Percentiles rank a stretch among this genome's conserved stretches.
Evolutionary conservation across 345 rosid genomes (phyloP).

Genomic region (Erucastrum elatum): DNA sequence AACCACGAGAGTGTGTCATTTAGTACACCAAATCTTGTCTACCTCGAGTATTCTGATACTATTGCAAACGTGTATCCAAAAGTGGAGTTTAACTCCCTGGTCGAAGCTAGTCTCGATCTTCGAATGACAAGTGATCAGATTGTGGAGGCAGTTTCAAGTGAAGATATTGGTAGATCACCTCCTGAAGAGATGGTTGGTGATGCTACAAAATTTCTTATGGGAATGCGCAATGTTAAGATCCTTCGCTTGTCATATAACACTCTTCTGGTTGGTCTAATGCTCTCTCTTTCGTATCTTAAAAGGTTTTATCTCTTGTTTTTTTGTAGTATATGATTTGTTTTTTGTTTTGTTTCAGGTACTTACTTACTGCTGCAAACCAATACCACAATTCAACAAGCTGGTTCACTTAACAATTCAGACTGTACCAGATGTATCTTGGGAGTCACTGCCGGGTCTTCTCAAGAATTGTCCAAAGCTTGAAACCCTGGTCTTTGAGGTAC

Average conservation of each 20-base stretch:
- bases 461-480: slow-evolving; percentile 10
- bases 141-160: neutral
- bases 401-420: slow-evolving; percentile 12
- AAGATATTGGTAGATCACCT: neutral
- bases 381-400: slow-evolving; percentile 17
- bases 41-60: neutral
- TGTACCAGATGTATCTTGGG: neutral
- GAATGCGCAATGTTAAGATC: slow-evolving; percentile 1
- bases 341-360: slow-evolving; percentile 23
- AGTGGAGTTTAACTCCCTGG: slow-evolving; percentile 15
- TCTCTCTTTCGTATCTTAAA: neutral
- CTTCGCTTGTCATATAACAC: slow-evolving; percentile 5
- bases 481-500: slow-evolving; percentile 5
- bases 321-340: neutral
- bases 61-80: neutral
- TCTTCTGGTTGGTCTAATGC: neutral
- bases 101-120: slow-evolving; percentile 22
- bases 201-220: neutral
- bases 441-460: slow-evolving; percentile 6
- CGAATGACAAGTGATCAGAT: slow-evolving; percentile 5
- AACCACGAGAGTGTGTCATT: neutral
- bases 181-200: neutral
- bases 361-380: slow-evolving; percentile 12
- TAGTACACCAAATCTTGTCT: slow-evolving; percentile 13
- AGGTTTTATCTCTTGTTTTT: neutral